phyloP scores from a whole-genome alignment of 345 rosid genomes.

The Salix caprea region DNA sequence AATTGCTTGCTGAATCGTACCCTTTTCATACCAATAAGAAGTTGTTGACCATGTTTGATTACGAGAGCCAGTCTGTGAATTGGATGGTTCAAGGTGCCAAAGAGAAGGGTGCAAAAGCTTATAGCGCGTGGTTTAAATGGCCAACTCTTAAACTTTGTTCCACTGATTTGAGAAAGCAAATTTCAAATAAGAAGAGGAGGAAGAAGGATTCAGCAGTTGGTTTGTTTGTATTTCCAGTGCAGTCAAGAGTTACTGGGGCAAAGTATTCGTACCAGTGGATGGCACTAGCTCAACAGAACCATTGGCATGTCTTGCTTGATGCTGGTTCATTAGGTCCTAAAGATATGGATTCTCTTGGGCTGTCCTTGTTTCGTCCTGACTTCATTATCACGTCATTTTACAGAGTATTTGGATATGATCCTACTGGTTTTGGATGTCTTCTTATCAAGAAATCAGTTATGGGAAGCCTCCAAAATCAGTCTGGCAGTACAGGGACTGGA shows the following conservation, averaged over 20 bases:
- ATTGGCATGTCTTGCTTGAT: conserved; percentile 98
- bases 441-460: conserved; percentile 95
- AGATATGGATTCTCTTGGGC: conserved; percentile 98
- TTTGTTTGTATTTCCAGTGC: conserved; percentile 95
- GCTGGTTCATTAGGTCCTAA: conserved; percentile 99
- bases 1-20: conserved; percentile 86
- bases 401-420: conserved; percentile 91
- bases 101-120: conserved; percentile 88
- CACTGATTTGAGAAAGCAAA: conserved; percentile 85
- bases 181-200: conserved; percentile 69
- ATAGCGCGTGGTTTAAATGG: conserved; percentile 96
- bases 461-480: conserved; percentile 87
- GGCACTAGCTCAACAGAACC: conserved; percentile 97
- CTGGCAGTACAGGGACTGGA: conserved; percentile 87
- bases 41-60: conserved; percentile 94
- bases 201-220: conserved; percentile 90
- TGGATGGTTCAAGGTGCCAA: conserved; percentile 98
- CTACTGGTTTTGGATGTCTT: conserved; percentile 98
- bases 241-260: conserved; percentile 92
- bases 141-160: conserved; percentile 97
- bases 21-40: conserved; percentile 95
- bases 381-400: conserved; percentile 94
- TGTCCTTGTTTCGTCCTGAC: conserved; percentile 95
- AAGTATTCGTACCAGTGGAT: conserved; percentile 99
- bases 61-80: conserved; percentile 92